Base-by-base conservation (phyloP, 2,329 filamentous ascomycete genomes). In the Fonsecaea nubica region DNA sequence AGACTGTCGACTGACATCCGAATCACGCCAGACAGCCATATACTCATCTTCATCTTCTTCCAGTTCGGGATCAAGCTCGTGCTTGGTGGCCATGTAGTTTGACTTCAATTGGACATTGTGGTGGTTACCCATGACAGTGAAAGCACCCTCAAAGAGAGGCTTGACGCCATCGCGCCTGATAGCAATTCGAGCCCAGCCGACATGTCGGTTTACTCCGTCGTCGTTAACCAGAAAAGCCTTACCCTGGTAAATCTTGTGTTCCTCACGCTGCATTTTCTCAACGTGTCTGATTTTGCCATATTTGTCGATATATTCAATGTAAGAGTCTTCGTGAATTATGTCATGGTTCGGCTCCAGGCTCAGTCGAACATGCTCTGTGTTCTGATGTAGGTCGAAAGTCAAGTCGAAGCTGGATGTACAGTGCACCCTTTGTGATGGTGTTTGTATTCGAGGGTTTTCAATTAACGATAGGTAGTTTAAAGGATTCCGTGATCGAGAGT, bases 11-110 rank as follows among this genome's bases (percentile, higher is more conserved):
- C 81, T 77, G 74, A 97, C 87, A 77, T 99, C 95, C 33, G 93
- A 96, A 76, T 98, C 93, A 71, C 93, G 87, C 85, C 92, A 98
- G 0, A 97, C 85, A 40, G 97, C 84, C 93, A 99, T 95, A 75
- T 87, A 90, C 68, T 96, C 91, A 36, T 89, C 85, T 4, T 81
- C 83, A 54, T 81, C 78, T 35, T 83, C 76, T 36, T 80, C 77
- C 13, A 92, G 77, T 32, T 85, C 81, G 1, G 93, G 92, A 76
- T 99, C 95, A 53, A 89, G 81, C 25, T 81, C 77, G 68, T 92
- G 87, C 75, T 87, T 90, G 54, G 92, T 93, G 71, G 87, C 84
- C 75, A 87, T 84, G 75, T 95, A 99, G 68, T 88, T 90, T 33
- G 85, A 85, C 69, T 86, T 86, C 33, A 92, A 87, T 75, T 96